Percentiles rank a stretch among this genome's conserved stretches.
phyloP scores from a whole-genome alignment of 441 rosid species.

The Populus hybrid region DNA sequence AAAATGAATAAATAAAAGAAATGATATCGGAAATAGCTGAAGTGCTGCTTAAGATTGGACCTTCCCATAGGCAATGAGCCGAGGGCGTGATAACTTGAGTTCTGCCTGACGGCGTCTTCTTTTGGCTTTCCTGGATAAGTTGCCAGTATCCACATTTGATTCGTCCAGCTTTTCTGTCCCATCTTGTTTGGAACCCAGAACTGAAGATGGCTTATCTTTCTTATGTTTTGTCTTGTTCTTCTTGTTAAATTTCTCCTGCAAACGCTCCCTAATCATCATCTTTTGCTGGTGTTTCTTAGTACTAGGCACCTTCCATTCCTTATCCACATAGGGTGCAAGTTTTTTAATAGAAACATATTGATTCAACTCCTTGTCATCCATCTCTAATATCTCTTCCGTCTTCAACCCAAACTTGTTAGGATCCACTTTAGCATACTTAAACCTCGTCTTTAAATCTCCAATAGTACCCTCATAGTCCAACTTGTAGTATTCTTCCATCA shows the following conservation, averaged over 20 bases:
- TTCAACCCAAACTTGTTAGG: slow-evolving; percentile 65
- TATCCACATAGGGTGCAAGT: slow-evolving; percentile 70
- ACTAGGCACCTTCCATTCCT: slow-evolving; percentile 72
- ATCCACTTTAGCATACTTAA: slow-evolving; percentile 69
- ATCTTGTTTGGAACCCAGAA: slow-evolving; percentile 23
- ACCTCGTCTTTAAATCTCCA: slow-evolving; percentile 88
- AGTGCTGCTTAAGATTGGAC: slow-evolving; percentile 26
- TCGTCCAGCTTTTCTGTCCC: slow-evolving; percentile 22
- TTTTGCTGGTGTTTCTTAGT: slow-evolving; percentile 47
- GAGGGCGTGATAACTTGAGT: slow-evolving; percentile 45
- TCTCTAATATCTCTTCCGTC: slow-evolving; percentile 51
- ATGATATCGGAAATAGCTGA: too few relatives aligned
- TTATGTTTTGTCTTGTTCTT: slow-evolving; percentile 30
- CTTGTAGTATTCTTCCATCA: slow-evolving; percentile 88
- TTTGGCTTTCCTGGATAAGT: slow-evolving; percentile 54
- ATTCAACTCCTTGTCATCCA: slow-evolving; percentile 77
- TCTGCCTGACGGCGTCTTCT: slow-evolving; percentile 53
- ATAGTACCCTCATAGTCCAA: slow-evolving; percentile 89
- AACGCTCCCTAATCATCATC: slow-evolving; percentile 43
- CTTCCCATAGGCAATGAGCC: slow-evolving; percentile 67
- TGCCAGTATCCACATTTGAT: slow-evolving; percentile 22
- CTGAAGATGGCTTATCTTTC: slow-evolving; percentile 22
- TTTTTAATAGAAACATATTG: slow-evolving; percentile 81
- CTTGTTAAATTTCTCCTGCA: slow-evolving; percentile 29
- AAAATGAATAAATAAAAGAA: not conserved